Evolutionary conservation across 2,329 filamentous ascomycete species (phyloP), one percentile per base, ranked within the genome.

Genomic region (Capronia americana): DNA sequence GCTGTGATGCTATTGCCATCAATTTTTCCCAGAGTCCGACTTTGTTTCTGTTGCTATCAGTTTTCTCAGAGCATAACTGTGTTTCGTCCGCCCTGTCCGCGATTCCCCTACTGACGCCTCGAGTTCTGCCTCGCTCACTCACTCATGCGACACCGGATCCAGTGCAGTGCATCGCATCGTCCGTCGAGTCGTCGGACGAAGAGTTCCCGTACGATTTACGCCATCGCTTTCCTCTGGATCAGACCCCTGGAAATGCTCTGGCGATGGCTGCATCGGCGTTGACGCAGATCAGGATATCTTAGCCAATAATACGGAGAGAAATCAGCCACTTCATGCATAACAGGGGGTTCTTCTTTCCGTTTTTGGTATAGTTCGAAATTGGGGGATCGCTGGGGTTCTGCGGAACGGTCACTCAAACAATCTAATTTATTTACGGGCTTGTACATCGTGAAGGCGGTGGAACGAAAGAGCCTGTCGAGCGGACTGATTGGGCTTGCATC

Each of bases 321-420:
- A 26, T 23, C 48, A 30, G 14, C 53, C 17, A n/a, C 34, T 30
- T 55, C 23, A 57, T 57, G 61, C 61, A 64, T 14, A 55, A 48
- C 61, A 51, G 55, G 61, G 61, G 30, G 11, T 23, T 64, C 61
- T 64, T 64, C 41, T 44, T 64, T 64, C 61, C 61, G 28, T 51
- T 57, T 58, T 17, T 3, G 54, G 61, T 54, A 26, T 59, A 30
- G 57, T 10, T 10, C 57, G 10, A 12, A 7, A 44, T 30, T 10
- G 12, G 1, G 1, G 14, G 24, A 23, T 17, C 23, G 1, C 17
- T 41, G 0, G 0, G 14, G 6, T 17, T n/a, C 38, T 44, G 2
- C 38, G 38, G 17, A n/a, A 17, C 38, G 38, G 5, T 44, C 38
- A 44, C 38, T 34, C 6, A n/a, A 44, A 44, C 38, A 44, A n/a